Evolutionary conservation across 805 yeast genomes (phyloP).

Genomic region (Spathaspora girioi): DNA sequence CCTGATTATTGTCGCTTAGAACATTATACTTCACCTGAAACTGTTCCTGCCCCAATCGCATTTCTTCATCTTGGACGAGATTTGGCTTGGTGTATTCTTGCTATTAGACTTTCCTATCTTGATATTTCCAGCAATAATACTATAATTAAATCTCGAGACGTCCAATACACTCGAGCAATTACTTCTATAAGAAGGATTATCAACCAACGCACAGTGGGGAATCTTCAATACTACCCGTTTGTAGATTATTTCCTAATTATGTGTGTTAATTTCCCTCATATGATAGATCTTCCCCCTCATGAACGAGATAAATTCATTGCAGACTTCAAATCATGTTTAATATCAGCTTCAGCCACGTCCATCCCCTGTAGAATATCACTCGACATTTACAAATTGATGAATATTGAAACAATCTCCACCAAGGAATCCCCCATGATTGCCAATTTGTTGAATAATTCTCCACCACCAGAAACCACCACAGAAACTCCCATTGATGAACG

Average conservation of each 20-base stretch:
- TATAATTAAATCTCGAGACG: slow-evolving; percentile 9
- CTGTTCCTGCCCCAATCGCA: slow-evolving; percentile 14
- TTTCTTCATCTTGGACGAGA: slow-evolving; percentile 13
- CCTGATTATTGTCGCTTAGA: slow-evolving; percentile 15
- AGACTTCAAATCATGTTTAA: slow-evolving; percentile 8
- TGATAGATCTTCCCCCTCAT: slow-evolving; percentile 11
- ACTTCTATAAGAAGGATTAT: slow-evolving; percentile 9
- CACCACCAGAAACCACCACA: too few relatives aligned
- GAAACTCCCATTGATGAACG: not conserved
- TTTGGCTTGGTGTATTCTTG: slow-evolving; percentile 17
- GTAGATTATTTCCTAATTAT: slow-evolving; percentile 14
- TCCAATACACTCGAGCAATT: slow-evolving; percentile 13
- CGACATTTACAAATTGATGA: slow-evolving; percentile 15
- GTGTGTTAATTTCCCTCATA: slow-evolving; percentile 14
- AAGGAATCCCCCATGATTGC: slow-evolving; percentile 10
- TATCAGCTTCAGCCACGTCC: slow-evolving; percentile 7
- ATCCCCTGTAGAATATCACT: slow-evolving; percentile 15
- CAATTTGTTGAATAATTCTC: slow-evolving; percentile 5
- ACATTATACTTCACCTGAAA: slow-evolving; percentile 1
- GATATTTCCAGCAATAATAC: slow-evolving; percentile 2
- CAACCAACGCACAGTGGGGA: slow-evolving; percentile 3
- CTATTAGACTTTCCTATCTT: slow-evolving; percentile 12
- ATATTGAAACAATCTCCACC: not conserved
- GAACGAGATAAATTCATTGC: slow-evolving; percentile 4
- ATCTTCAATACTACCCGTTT: slow-evolving; percentile 13